Conservation (phyloP, 371 early-diverging fungal genomes). For the Mortierella sp. region DNA sequence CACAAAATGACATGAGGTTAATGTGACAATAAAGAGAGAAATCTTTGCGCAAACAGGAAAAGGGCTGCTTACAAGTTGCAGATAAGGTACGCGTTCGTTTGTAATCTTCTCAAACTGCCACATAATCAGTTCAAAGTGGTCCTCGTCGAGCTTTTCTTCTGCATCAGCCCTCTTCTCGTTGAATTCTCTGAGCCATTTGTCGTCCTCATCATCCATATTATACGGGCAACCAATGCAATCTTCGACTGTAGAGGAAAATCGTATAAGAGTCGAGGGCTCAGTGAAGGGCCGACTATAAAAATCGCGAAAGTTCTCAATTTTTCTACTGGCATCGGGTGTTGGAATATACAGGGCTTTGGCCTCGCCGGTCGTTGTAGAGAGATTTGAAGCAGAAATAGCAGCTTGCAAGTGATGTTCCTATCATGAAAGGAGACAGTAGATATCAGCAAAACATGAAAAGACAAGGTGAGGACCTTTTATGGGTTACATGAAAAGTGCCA, state of each 20-base stretch:
- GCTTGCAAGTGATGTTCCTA: constrained; percentile 97
- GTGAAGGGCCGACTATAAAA: constrained; percentile 79
- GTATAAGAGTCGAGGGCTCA: constrained; percentile 84
- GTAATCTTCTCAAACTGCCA: constrained; percentile 77
- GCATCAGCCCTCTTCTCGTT: constrained; percentile 59
- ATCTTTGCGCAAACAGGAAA: neutral
- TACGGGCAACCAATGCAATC: constrained; percentile 87
- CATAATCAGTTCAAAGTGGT: constrained; percentile 86
- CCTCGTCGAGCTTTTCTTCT: constrained; percentile 67
- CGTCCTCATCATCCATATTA: constrained; percentile 90
- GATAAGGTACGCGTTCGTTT: constrained; percentile 67
- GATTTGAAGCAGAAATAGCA: constrained; percentile 86
- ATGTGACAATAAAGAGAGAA: neutral
- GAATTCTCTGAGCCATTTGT: constrained; percentile 72
- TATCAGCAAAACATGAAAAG: neutral
- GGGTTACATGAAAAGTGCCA: too few relatives aligned
- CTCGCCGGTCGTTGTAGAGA: constrained; percentile 74
- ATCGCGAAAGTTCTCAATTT: constrained; percentile 71
- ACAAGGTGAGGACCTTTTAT: neutral
- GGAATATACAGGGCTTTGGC: constrained; percentile 83
- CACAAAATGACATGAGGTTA: neutral
- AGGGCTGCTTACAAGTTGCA: constrained; percentile 61
- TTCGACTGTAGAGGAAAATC: constrained; percentile 91
- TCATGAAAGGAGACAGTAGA: neutral
- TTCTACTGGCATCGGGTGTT: constrained; percentile 89